Evolutionary conservation across 108 stramenopile species (phyloP).

Genomic region (Tribonema minus): DNA sequence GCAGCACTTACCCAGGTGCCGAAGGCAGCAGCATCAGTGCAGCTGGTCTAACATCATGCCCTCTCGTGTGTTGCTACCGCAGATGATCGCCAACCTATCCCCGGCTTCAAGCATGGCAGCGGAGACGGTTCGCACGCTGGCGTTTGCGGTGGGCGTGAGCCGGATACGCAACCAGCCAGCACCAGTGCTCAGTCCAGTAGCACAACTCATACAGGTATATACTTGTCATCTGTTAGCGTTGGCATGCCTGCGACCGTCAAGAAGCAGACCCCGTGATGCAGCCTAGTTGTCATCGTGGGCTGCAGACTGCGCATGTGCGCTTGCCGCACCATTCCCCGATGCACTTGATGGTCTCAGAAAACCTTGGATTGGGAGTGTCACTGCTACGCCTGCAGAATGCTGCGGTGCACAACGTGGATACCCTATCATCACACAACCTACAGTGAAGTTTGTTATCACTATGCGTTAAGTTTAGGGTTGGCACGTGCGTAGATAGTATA

Average conservation of each 20-base stretch:
- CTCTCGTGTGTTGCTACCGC: no score
- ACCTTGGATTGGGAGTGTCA: background rate
- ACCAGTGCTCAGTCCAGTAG: background rate
- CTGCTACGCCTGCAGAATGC: background rate
- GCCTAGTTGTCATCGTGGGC: background rate
- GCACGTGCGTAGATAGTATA: no score
- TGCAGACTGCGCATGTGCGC: background rate
- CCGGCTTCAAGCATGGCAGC: background rate
- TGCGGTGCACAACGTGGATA: no score
- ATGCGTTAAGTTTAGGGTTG: no score
- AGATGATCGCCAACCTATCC: background rate
- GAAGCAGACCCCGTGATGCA: background rate
- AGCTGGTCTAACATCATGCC: no score
- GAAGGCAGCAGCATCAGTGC: no score
- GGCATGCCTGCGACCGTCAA: background rate
- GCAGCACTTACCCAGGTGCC: no score
- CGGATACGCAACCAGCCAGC: background rate
- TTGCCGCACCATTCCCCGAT: background rate
- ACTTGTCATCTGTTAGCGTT: no score
- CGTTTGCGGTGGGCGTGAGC: background rate
- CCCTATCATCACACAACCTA: no score
- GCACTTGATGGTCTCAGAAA: background rate
- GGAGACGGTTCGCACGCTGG: constrained; percentile 1
- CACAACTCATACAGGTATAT: background rate
- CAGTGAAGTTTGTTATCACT: no score